These are phyloP conservation scores for Blastocystis hominis DNA, from an alignment of 352 stramenopile species.

Conservation along the genomic window DNA sequence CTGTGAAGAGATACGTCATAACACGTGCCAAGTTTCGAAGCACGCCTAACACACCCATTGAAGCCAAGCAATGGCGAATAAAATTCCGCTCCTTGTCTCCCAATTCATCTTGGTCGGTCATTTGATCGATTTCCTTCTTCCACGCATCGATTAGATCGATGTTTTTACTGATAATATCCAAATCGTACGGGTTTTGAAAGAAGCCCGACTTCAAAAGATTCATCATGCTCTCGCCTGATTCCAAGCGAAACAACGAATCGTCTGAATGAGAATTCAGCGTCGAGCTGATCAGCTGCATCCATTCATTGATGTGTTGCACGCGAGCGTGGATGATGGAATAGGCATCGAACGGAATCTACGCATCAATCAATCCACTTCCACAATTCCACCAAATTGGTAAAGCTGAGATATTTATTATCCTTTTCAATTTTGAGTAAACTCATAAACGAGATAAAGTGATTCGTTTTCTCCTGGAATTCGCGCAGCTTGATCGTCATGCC, in stretches of 20 bases:
- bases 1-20: not conserved
- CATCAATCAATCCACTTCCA: not conserved
- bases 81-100: not conserved
- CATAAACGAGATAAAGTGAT: not conserved
- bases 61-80: not conserved
- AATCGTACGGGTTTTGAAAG: not conserved
- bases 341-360: not conserved
- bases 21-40: not conserved
- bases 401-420: too few species aligned
- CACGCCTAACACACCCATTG: not conserved
- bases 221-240: not conserved
- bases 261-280: not conserved
- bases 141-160: not conserved
- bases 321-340: not conserved
- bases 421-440: not conserved
- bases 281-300: not conserved
- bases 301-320: not conserved
- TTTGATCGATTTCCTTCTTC: not conserved
- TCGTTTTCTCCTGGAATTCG: not conserved
- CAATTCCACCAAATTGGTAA: too few species aligned
- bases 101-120: not conserved
- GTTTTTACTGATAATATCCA: not conserved
- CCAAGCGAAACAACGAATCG: not conserved
- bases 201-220: not conserved
- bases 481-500: constrained; percentile 70